These are phyloP conservation scores for Monilinia polystroma DNA, from an alignment of 2,329 filamentous ascomycete genomes.

Conservation along the genomic window DNA sequence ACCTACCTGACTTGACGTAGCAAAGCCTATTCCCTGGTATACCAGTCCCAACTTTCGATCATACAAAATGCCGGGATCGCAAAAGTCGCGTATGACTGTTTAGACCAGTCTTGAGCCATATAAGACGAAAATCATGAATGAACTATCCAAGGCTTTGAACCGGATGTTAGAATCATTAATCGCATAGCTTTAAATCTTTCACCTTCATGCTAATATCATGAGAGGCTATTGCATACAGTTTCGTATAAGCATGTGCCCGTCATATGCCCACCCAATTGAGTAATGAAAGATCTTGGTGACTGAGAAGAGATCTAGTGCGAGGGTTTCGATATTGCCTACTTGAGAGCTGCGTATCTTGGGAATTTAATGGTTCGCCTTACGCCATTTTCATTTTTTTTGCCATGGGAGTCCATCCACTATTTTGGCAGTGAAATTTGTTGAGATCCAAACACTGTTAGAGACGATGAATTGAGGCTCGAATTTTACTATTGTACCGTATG, in stretches of 20 bases:
- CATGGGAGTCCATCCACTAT: background rate
- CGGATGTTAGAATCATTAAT: background rate
- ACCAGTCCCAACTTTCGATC: background rate
- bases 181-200: background rate
- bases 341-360: background rate
- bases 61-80: too few species aligned
- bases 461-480: background rate
- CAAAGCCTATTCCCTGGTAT: background rate
- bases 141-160: too few species aligned
- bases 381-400: background rate
- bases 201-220: background rate
- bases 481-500: background rate
- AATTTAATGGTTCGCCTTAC: background rate
- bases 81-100: too few species aligned
- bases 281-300: too few species aligned
- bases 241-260: background rate
- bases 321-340: too few species aligned
- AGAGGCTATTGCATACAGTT: background rate
- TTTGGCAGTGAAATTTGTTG: background rate
- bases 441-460: background rate
- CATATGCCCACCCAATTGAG: too few species aligned
- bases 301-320: too few species aligned
- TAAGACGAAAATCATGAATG: too few species aligned
- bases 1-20: too few species aligned
- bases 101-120: background rate